Evolutionary conservation across 805 yeast species (phyloP).

Genomic region (Alloascoidea hylecoeti): DNA sequence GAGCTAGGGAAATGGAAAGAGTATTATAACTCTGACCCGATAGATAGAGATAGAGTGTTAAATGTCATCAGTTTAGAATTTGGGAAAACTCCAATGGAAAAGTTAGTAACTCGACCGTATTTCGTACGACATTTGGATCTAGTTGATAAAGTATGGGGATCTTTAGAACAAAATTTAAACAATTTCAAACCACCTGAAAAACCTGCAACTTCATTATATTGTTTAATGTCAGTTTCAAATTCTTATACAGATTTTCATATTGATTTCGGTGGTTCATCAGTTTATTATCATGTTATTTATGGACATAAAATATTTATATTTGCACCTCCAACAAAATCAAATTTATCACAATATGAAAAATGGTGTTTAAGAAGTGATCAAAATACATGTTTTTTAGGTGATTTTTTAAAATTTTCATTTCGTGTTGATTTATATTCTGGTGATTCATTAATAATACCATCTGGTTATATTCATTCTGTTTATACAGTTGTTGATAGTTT

Average conservation of each 20-base stretch:
- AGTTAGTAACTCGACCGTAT: conserved; percentile 45
- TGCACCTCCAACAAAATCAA: conserved; percentile 60
- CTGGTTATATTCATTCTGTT: conserved; percentile 91
- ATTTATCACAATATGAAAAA: conserved; percentile 42
- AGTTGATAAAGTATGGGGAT: background rate
- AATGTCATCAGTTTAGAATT: conserved; percentile 79
- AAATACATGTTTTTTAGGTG: conserved; percentile 50
- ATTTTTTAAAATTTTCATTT: conserved; percentile 32
- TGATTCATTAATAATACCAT: conserved; percentile 71
- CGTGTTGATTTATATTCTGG: conserved; percentile 42
- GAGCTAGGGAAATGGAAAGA: conserved; percentile 58
- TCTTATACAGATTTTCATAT: conserved; percentile 85
- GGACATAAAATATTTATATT: conserved; percentile 67
- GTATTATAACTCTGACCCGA: conserved; percentile 35
- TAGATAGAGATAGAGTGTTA: conserved; percentile 45
- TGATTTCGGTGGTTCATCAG: conserved; percentile 89
- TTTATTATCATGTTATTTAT: conserved; percentile 68
- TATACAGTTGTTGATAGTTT: conserved; percentile 70
- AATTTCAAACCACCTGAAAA: background rate
- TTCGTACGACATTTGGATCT: conserved; percentile 31
- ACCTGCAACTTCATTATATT: conserved; percentile 36
- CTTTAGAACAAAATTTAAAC: background rate
- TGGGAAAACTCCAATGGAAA: conserved; percentile 36
- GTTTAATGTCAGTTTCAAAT: conserved; percentile 71
- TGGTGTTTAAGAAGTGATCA: conserved; percentile 68